Evolutionary conservation across 768 basidiomycete genomes (phyloP).

Genomic region (Kwoniella bestiolae): DNA sequence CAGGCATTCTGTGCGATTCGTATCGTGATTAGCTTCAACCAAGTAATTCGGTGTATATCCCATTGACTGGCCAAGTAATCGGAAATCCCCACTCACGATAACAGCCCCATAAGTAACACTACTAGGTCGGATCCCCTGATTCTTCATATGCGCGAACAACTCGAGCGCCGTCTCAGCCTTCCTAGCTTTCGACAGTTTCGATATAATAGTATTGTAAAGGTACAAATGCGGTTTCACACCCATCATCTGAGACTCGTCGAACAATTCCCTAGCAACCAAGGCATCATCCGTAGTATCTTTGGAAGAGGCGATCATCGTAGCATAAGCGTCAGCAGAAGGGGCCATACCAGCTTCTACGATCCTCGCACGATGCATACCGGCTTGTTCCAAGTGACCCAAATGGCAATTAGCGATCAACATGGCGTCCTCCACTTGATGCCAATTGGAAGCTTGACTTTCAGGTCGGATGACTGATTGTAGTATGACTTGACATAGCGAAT

Average conservation of each 20-base stretch:
- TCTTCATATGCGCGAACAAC: conserved; percentile 86
- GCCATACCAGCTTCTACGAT: conserved; percentile 76
- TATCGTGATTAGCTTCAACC: conserved; percentile 57
- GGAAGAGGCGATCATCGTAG: conserved; percentile 79
- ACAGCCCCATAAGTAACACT: conserved; percentile 94
- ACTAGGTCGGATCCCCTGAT: conserved; percentile 65
- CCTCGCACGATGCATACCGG: conserved; percentile 76
- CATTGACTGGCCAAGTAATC: too few relatives aligned
- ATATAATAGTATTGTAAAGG: conserved; percentile 96
- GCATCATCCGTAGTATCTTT: conserved; percentile 97
- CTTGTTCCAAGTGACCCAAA: conserved; percentile 74
- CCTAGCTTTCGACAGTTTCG: conserved; percentile 89
- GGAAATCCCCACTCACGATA: conserved; percentile 61
- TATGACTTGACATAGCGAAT: conserved; percentile 69
- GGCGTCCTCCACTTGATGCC: conserved; percentile 80
- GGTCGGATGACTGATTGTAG: conserved; percentile 62
- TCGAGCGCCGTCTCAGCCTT: conserved; percentile 88
- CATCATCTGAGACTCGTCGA: conserved; percentile 72
- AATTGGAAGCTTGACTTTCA: conserved; percentile 63
- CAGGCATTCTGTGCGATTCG: conserved; percentile 66
- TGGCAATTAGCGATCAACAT: conserved; percentile 89
- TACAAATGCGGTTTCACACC: conserved; percentile 79
- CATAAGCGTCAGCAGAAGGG: conserved; percentile 89
- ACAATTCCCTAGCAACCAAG: conserved; percentile 80
- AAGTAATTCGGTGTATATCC: too few relatives aligned